phyloP scores from a whole-genome alignment of 1,284 basidiomycete species.

The Ganoderma lucidum region DNA sequence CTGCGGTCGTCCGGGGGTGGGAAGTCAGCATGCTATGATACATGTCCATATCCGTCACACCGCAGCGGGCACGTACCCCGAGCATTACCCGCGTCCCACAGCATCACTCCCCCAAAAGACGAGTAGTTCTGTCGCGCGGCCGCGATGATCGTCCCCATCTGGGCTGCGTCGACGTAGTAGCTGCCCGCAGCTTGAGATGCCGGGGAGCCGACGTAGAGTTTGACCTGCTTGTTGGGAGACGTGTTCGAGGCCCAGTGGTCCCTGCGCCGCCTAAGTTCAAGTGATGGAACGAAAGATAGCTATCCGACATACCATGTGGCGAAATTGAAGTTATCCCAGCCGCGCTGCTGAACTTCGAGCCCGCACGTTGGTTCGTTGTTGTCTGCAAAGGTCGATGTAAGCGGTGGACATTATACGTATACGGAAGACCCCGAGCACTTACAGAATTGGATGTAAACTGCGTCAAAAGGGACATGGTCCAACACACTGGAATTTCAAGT shows the following conservation, averaged over 20 bases:
- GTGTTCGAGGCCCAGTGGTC: slow-evolving; percentile 67
- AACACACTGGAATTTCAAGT: slow-evolving; percentile 44
- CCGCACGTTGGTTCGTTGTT: slow-evolving; percentile 63
- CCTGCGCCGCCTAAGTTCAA: slow-evolving; percentile 44
- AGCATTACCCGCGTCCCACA: slow-evolving; percentile 49
- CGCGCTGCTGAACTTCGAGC: slow-evolving; percentile 44
- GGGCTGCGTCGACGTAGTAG: slow-evolving; percentile 59
- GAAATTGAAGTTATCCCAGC: slow-evolving; percentile 60
- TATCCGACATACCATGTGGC: slow-evolving; percentile 49
- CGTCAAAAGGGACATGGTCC: slow-evolving; percentile 63
- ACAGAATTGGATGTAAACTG: slow-evolving; percentile 70
- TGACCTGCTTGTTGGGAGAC: slow-evolving; percentile 63
- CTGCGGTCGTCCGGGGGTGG: neutral
- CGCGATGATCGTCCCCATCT: slow-evolving; percentile 53
- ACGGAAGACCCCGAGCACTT: slow-evolving; percentile 26
- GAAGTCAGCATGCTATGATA: neutral
- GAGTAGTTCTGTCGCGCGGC: slow-evolving; percentile 51
- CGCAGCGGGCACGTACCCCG: slow-evolving; percentile 10
- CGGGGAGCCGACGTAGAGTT: slow-evolving; percentile 69
- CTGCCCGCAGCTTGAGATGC: slow-evolving; percentile 54
- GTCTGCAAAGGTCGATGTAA: slow-evolving; percentile 39
- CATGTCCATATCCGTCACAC: no score
- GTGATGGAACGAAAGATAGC: neutral
- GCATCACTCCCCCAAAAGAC: slow-evolving; percentile 75
- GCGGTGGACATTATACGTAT: neutral